phyloP scores from a whole-genome alignment of 1,284 basidiomycete species.

The Termitomyces sp. region DNA sequence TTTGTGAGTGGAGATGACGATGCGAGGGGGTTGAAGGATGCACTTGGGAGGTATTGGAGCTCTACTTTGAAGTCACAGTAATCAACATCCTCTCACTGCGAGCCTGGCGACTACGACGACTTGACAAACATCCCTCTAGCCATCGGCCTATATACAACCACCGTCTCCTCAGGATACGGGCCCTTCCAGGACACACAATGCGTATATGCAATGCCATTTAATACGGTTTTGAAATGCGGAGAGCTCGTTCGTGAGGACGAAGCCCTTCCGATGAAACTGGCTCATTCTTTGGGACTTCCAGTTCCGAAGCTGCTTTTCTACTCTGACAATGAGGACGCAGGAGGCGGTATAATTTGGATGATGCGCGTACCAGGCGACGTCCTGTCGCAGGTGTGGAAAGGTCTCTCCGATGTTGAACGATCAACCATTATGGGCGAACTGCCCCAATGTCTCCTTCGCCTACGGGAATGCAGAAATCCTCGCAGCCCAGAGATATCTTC shows the following conservation, averaged over 20 bases:
- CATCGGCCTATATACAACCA: too few species aligned
- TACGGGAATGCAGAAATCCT: slow-evolving; percentile 7
- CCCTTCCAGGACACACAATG: background rate
- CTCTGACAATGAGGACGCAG: background rate
- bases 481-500: slow-evolving; percentile 2
- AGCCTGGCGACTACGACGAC: too few species aligned
- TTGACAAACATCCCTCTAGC: too few species aligned
- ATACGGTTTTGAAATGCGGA: background rate
- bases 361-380: slow-evolving; percentile 1
- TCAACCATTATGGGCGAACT: slow-evolving; percentile 2
- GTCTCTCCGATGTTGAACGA: background rate
- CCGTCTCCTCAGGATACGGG: too few species aligned
- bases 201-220: slow-evolving; percentile 3
- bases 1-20: too few species aligned
- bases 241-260: slow-evolving; percentile 3
- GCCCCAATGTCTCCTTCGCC: slow-evolving; percentile 1
- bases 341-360: slow-evolving; percentile 6
- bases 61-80: too few species aligned
- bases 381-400: background rate
- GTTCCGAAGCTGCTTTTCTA: slow-evolving; percentile 6
- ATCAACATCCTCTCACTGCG: too few species aligned
- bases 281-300: slow-evolving; percentile 5
- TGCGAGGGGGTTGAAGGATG: too few species aligned
- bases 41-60: too few species aligned
- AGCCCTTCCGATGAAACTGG: slow-evolving; percentile 6